Percentiles rank a stretch among this genome's conserved stretches.
These are phyloP conservation scores for Cutaneotrichosporon dermatis DNA, from an alignment of 1,284 basidiomycete genomes.

Conservation along the genomic window DNA sequence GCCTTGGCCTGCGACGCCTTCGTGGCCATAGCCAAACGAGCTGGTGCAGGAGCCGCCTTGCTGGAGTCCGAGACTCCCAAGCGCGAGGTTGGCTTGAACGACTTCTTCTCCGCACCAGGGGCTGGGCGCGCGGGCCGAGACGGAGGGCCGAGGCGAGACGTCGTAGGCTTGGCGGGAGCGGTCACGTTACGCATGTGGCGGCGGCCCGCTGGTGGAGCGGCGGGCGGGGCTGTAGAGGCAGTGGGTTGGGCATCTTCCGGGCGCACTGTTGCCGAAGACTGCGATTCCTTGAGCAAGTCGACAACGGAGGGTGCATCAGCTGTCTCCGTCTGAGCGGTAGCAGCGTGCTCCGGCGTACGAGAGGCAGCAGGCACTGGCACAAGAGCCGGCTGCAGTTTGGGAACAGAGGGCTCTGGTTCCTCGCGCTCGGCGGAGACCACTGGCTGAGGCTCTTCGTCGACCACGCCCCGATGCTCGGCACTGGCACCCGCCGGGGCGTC, in stretches of 20 bases:
- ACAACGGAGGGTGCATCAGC: neutral
- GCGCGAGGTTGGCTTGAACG: slow-evolving; percentile 14
- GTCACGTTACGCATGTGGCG: neutral
- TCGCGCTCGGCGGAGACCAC: no score
- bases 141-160: neutral
- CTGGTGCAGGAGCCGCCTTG: slow-evolving; percentile 17
- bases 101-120: slow-evolving; percentile 8
- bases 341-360: no score
- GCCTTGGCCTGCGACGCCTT: slow-evolving; percentile 1
- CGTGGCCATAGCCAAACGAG: slow-evolving; percentile 10
- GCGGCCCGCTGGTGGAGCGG: neutral
- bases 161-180: neutral
- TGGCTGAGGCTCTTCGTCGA: no score
- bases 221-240: neutral
- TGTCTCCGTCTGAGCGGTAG: neutral
- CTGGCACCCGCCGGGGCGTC: no score
- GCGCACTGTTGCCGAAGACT: no score
- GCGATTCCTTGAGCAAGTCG: no score
- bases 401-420: no score
- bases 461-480: no score
- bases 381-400: no score
- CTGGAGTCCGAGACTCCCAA: neutral
- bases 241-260: neutral
- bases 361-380: no score
- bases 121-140: neutral